A percentile compares a stretch with the other conserved stretches of the same genome.
These are phyloP conservation scores for Pseudogymnoascus sp. DNA, from an alignment of 2,329 filamentous ascomycete genomes.

Conservation along the genomic window DNA sequence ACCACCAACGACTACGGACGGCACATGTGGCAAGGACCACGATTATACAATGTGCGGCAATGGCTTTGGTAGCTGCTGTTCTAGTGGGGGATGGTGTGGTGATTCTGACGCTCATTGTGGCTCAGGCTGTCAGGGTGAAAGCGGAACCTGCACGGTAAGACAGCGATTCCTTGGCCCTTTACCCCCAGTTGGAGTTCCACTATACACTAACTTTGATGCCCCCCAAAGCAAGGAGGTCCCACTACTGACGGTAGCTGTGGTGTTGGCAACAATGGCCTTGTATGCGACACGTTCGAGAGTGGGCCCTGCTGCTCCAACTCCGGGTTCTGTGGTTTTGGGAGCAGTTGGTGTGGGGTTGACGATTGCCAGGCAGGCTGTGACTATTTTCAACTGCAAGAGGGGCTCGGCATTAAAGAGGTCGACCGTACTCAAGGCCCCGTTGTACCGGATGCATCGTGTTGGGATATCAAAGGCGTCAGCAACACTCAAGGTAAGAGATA, in stretches of 20 bases:
- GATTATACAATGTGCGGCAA: conserved; percentile 13
- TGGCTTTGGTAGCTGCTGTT: conserved; percentile 18
- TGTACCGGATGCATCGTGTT: background rate
- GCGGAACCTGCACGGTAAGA: background rate
- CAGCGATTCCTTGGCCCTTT: background rate
- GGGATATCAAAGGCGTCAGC: background rate
- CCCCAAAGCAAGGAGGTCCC: background rate
- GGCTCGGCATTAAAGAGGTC: background rate
- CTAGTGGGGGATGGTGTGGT: conserved; percentile 16
- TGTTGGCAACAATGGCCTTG: background rate
- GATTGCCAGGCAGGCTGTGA: background rate
- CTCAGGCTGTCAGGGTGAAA: background rate
- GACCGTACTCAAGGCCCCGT: background rate
- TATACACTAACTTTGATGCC: background rate
- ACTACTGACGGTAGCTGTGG: background rate
- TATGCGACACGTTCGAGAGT: background rate
- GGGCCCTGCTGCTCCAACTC: background rate
- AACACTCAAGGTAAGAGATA: background rate
- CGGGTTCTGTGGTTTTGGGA: background rate
- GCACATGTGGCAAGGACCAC: conserved; percentile 13
- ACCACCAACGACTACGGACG: conserved; percentile 10
- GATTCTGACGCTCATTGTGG: conserved; percentile 14
- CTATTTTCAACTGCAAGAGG: background rate
- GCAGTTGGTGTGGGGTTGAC: background rate
- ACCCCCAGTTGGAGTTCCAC: background rate